Conservation (phyloP, 495 filamentous ascomycete genomes). For the Saxophila tyrrhenica region DNA sequence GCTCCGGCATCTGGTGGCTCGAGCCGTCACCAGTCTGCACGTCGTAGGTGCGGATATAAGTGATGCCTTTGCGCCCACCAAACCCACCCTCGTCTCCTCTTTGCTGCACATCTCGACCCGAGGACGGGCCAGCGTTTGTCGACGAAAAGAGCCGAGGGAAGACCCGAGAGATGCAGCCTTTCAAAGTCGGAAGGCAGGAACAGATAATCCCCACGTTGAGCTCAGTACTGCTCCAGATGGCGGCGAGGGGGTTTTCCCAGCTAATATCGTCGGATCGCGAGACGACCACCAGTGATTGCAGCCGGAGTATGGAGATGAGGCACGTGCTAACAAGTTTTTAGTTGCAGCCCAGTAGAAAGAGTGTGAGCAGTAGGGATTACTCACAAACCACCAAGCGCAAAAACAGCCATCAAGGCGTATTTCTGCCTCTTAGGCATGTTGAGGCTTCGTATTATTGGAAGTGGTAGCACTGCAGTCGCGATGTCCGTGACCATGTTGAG, state of each 20-base stretch:
- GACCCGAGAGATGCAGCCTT: slow-evolving; percentile 14
- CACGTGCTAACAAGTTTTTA: too few relatives aligned
- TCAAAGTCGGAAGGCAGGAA: slow-evolving; percentile 23
- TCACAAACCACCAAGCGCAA: slow-evolving; percentile 22
- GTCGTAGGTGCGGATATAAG: too few relatives aligned
- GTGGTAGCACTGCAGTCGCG: slow-evolving; percentile 31
- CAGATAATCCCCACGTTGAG: slow-evolving; percentile 24
- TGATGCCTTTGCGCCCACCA: too few relatives aligned
- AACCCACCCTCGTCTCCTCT: too few relatives aligned
- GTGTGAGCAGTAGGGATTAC: too few relatives aligned
- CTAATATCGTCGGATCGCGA: slow-evolving; percentile 18
- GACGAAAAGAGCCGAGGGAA: slow-evolving; percentile 19
- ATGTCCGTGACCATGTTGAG: slow-evolving; percentile 44
- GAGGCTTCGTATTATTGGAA: slow-evolving; percentile 18
- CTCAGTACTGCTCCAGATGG: slow-evolving; percentile 23
- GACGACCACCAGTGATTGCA: slow-evolving; percentile 20
- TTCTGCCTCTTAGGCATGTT: slow-evolving; percentile 22
- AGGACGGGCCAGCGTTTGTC: too few relatives aligned
- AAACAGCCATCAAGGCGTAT: slow-evolving; percentile 20
- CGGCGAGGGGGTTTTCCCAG: slow-evolving; percentile 20
- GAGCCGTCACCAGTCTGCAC: too few relatives aligned
- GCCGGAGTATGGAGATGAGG: slow-evolving; percentile 23
- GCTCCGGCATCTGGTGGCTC: too few relatives aligned
- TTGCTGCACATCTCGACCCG: too few relatives aligned
- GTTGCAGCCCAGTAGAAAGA: too few relatives aligned